These are phyloP conservation scores for Aspergillus terreus DNA, from an alignment of 2,329 filamentous ascomycete genomes.

Conservation along the genomic window DNA sequence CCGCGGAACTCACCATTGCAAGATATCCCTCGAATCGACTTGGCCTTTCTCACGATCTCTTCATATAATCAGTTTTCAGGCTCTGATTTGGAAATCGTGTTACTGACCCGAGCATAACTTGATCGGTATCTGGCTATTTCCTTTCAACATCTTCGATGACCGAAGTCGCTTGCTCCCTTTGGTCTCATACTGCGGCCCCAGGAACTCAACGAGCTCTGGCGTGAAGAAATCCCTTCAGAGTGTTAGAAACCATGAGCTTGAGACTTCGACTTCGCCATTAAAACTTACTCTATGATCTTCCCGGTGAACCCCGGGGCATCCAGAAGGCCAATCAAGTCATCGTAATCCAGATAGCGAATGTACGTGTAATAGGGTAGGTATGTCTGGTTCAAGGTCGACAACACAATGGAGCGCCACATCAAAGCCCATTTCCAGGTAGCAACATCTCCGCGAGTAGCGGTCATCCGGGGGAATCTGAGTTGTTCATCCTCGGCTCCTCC, in stretches of 20 bases:
- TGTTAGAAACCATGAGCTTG: conserved; percentile 4
- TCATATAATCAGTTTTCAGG: conserved; percentile 6
- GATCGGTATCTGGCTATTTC: conserved; percentile 40
- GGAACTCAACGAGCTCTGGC: conserved; percentile 35
- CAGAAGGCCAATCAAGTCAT: conserved; percentile 58
- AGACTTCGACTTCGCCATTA: conserved; percentile 7
- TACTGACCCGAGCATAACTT: conserved; percentile 47
- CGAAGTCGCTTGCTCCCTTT: conserved; percentile 22
- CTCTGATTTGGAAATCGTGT: not conserved
- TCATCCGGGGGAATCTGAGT: conserved; percentile 31
- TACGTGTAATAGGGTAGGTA: conserved; percentile 67
- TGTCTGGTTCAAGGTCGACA: conserved; percentile 60
- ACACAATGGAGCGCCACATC: conserved; percentile 65
- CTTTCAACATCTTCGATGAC: conserved; percentile 16
- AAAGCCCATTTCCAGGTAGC: conserved; percentile 57
- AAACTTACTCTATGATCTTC: conserved; percentile 53
- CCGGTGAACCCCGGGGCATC: conserved; percentile 57
- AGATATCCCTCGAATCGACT: conserved; percentile 57
- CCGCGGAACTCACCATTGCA: conserved; percentile 41
- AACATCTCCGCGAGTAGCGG: conserved; percentile 33
- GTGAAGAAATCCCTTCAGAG: conserved; percentile 49
- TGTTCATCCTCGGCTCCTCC: conserved; percentile 44
- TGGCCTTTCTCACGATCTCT: conserved; percentile 48
- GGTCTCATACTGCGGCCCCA: conserved; percentile 14
- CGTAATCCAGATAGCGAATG: conserved; percentile 61